phyloP scores from a whole-genome alignment of 768 basidiomycete species.

The Phylloporus sp. region DNA sequence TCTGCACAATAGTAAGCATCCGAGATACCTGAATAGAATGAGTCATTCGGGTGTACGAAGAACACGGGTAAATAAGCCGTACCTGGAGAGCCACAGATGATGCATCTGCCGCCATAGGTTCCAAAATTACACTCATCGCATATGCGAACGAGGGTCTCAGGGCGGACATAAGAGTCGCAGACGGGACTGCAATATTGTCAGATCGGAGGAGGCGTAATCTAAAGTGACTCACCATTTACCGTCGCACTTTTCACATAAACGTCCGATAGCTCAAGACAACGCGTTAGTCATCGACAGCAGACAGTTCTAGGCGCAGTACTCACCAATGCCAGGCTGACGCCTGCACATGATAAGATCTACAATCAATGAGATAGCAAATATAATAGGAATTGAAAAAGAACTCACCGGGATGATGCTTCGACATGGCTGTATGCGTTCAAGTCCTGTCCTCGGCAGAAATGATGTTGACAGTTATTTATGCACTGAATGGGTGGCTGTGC shows the following conservation, averaged over 20 bases:
- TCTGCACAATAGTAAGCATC: slow-evolving; percentile 99
- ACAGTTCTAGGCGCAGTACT: slow-evolving; percentile 21
- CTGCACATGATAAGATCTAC: slow-evolving; percentile 97
- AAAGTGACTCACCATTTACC: slow-evolving; percentile 83
- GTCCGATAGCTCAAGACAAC: slow-evolving; percentile 74
- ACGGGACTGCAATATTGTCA: slow-evolving; percentile 64
- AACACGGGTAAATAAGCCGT: slow-evolving; percentile 17
- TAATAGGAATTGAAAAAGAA: background rate
- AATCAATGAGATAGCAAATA: background rate
- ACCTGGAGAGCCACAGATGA: slow-evolving; percentile 97
- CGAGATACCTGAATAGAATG: slow-evolving; percentile 69
- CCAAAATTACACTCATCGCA: slow-evolving; percentile 99
- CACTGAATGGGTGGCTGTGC: slow-evolving; percentile 14
- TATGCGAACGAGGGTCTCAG: slow-evolving; percentile 95
- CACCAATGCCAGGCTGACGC: slow-evolving; percentile 95
- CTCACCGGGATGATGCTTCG: slow-evolving; percentile 85
- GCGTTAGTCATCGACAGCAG: slow-evolving; percentile 7
- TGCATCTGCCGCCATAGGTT: slow-evolving; percentile 95
- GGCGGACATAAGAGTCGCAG: slow-evolving; percentile 98
- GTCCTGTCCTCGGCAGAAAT: background rate
- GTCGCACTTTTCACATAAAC: slow-evolving; percentile 98
- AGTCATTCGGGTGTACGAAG: background rate
- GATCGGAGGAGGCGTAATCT: background rate
- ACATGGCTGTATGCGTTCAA: slow-evolving; percentile 48
- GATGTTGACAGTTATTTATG: slow-evolving; percentile 16